Conservation (phyloP, 345 rosid species). For the Carallia pectinifolia region DNA sequence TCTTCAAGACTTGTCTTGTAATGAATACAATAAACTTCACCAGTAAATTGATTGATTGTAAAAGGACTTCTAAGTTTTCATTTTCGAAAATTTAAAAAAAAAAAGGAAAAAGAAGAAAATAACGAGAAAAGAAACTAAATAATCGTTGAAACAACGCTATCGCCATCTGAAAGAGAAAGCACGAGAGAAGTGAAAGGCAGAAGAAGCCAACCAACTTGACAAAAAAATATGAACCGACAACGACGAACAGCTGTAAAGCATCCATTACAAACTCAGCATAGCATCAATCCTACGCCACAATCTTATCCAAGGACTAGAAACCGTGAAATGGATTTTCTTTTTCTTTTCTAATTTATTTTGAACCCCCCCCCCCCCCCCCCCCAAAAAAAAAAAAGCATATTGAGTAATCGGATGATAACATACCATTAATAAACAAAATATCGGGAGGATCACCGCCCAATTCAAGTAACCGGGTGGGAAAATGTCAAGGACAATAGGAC, state of each 20-base stretch:
- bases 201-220: constrained; percentile 42
- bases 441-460: background rate
- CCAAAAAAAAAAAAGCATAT: too few species aligned
- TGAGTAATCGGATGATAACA: too few species aligned
- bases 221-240: constrained; percentile 40
- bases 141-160: constrained; percentile 23
- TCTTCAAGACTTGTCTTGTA: too few species aligned
- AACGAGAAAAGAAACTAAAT: background rate
- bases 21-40: too few species aligned
- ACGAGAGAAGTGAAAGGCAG: constrained; percentile 37
- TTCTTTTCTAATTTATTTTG: too few species aligned
- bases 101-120: background rate
- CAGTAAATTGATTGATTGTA: too few species aligned
- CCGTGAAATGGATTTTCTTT: constrained; percentile 9
- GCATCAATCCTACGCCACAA: constrained; percentile 56
- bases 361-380: too few species aligned
- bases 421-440: background rate
- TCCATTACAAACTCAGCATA: constrained; percentile 31
- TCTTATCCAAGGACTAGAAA: constrained; percentile 26
- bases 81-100: background rate
- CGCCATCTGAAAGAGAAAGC: constrained; percentile 28
- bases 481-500: background rate
- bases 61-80: too few species aligned
- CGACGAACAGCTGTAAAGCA: constrained; percentile 20
- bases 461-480: constrained; percentile 4